Percentiles rank a stretch among this genome's conserved stretches.
phyloP scores from a whole-genome alignment of 108 stramenopile genomes.

The Skeletonema potamos region DNA sequence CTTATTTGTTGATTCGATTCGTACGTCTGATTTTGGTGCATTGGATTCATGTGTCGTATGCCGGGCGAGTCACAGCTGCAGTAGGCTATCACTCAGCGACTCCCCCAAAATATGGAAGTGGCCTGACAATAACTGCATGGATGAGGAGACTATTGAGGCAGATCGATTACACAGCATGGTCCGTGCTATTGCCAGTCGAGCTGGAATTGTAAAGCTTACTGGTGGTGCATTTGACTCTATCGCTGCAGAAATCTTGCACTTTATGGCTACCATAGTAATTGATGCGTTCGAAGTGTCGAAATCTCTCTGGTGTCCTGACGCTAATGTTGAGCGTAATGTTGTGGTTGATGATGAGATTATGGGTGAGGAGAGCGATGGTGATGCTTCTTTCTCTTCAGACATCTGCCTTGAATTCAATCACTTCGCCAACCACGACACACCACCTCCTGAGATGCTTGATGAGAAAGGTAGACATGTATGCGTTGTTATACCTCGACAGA shows the following conservation, averaged over 20 bases:
- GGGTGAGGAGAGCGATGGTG: not conserved
- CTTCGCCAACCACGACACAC: not conserved
- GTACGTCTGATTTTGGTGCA: not conserved
- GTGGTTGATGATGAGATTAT: not conserved
- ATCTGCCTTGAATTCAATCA: not conserved
- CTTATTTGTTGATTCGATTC: not conserved
- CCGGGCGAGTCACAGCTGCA: not conserved
- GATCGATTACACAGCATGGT: not conserved
- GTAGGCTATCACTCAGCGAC: not conserved
- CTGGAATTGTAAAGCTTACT: conserved; percentile 17
- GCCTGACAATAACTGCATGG: not conserved
- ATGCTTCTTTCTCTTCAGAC: not conserved
- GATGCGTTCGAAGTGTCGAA: conserved; percentile 15
- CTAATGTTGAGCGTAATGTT: not conserved
- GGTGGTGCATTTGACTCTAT: not conserved
- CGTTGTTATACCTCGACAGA: not conserved
- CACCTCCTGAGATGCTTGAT: not conserved
- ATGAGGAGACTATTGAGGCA: not conserved
- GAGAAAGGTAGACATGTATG: not conserved
- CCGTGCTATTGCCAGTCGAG: conserved; percentile 7
- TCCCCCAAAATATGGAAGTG: not conserved
- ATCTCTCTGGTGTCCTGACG: not conserved
- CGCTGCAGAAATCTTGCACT: conserved; percentile 21
- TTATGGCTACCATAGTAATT: conserved; percentile 4
- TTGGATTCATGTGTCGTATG: not conserved